Base-by-base conservation (phyloP, 1,139 yeast species). In the Sporopachydermia cereana region DNA sequence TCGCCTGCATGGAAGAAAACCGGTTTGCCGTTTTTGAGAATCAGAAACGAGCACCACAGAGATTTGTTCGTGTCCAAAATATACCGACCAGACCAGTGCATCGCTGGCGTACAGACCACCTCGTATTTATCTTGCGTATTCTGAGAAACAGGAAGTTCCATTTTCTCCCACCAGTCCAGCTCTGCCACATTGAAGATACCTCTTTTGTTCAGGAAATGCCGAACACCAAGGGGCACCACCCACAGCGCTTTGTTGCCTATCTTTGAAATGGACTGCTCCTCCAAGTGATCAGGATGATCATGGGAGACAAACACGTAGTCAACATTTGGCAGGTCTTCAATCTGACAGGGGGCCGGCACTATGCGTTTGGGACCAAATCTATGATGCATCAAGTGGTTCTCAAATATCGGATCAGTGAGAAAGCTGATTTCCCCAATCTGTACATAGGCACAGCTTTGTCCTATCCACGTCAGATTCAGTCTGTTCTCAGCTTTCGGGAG, bases 81-180 rank as follows among this genome's bases (percentile, higher is more conserved):
- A 43, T 75, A 74, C 41, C 96, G 63, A 0, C 96, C 97, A 1
- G 95, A 84, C 97, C 97, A 89, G 62, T 89, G 97, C 96, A 89
- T 89, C 0, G 96, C 86, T 0, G 97, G 97, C 0, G 93, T 75
- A 61, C 96, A 85, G 1, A 85, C 88, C 27, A 89, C 67, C 53
- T 84, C 89, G 67, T 83, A 86, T 21, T 72, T 67, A 48, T 76
- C 80, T 1, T 67, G 63, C 9, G 12, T n/a, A 54, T 56, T 53
- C 43, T 51, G 54, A 14, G 48, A 46, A 7, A 14, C 14, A 2
- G 63, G 60, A 43, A 82, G 56, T 3, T 72, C 67, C 2, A 74
- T 59, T 17, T 72, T 67, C 46, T 88, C 89, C 97, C 97, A 89
- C 97, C 97, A 89, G 53, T 84, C 81, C 76, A 89, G 68, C 59